Evolutionary conservation across 108 stramenopile genomes (phyloP), one percentile per base, ranked within the genome.

Genomic region (Fragilaria radians): DNA sequence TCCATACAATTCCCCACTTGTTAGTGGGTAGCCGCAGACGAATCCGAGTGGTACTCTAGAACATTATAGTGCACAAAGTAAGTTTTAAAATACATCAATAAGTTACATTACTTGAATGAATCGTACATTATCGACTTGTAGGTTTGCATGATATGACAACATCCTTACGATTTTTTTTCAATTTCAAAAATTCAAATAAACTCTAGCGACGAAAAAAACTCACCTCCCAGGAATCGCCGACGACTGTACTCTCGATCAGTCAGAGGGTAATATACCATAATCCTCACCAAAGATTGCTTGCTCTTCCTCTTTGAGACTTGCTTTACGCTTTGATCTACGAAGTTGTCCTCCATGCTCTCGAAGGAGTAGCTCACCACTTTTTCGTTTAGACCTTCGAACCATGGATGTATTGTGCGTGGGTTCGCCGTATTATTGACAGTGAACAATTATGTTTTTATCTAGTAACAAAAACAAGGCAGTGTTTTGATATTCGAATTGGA

Each of bases 21-120:
- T 52, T 24, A 83, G 66, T 19, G 89, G 91, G 71, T 87, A 87
- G 63, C 91, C 91, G 59, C 91, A 92, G 48, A 93, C 77, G 62
- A 93, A 93, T 69, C 91, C 91, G 62, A 93, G 75, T 45, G 91
- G 91, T 62, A 93, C 91, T 79, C 91, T 92, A 47, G 24, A 42
- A 50, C 32, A 54, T 30, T n/a, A 32, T 21, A 53, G 26, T n/a
- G n/a, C n/a, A n/a, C n/a, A n/a, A n/a, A n/a, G n/a, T n/a, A n/a
- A n/a, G n/a, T n/a, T n/a, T n/a, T n/a, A n/a, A n/a, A n/a, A n/a
- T n/a, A n/a, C n/a, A n/a, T n/a, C n/a, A n/a, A n/a, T n/a, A n/a
- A n/a, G n/a, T n/a, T n/a, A n/a, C n/a, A n/a, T n/a, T n/a, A n/a
- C n/a, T n/a, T n/a, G n/a, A n/a, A n/a, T n/a, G n/a, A n/a, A n/a